Percentiles rank a stretch among this genome's conserved stretches.
Conservation (phyloP, 2,329 filamentous ascomycete species). For the Teratosphaeria gauchensis region DNA sequence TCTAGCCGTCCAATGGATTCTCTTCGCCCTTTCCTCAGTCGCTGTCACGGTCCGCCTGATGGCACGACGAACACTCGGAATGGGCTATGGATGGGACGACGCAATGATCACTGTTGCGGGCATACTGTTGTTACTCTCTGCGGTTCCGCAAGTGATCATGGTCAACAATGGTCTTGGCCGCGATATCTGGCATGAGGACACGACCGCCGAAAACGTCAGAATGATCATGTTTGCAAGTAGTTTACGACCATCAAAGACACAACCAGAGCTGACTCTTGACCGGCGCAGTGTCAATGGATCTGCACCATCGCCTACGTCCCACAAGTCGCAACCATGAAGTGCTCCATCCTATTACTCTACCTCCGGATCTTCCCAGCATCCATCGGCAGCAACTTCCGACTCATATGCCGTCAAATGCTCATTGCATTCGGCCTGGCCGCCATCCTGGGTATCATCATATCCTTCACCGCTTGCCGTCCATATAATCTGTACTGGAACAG, state of each 20-base stretch:
- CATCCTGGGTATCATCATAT: not conserved
- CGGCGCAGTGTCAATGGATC: not conserved
- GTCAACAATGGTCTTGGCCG: not conserved
- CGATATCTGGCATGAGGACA: not conserved
- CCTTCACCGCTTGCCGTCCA: not conserved
- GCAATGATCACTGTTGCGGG: not conserved
- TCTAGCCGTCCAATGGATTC: not conserved
- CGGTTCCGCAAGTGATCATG: not conserved
- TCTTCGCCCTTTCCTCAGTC: not conserved
- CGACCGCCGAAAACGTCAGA: not conserved
- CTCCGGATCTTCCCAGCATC: not conserved
- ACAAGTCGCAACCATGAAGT: not conserved
- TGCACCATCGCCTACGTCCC: not conserved
- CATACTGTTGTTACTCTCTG: not conserved
- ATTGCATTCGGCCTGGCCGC: not conserved
- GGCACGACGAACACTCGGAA: not conserved
- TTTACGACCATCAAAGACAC: not conserved
- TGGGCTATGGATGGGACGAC: not conserved
- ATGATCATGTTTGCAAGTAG: not conserved
- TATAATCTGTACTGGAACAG: not conserved
- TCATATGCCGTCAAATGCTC: not conserved
- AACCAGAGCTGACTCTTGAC: not conserved
- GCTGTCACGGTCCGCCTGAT: not conserved
- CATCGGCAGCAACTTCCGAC: not conserved
- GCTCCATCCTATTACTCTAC: not conserved